Conservation (phyloP, 2,329 filamentous ascomycete species). For the Talaromyces sp. region DNA sequence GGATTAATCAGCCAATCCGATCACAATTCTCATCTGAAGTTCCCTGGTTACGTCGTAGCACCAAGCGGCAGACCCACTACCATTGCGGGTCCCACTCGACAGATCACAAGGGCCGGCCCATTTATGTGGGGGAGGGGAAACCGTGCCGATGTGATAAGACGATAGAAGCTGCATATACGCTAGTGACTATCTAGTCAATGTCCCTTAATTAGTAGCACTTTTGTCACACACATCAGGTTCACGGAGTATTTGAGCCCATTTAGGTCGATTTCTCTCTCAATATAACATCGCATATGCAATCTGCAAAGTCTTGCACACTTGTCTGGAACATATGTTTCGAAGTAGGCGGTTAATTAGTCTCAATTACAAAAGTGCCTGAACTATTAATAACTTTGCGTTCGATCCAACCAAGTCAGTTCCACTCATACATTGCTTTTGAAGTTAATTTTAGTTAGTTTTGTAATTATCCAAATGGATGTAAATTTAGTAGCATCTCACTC, state of each 20-base stretch:
- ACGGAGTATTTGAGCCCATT: too few species aligned
- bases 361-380: background rate
- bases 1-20: background rate
- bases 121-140: constrained; percentile 1
- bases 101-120: constrained; percentile 13
- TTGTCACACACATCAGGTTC: too few species aligned
- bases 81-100: background rate
- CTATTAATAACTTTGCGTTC: constrained; percentile 6
- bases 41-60: background rate
- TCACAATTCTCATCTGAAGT: background rate
- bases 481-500: too few species aligned
- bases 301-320: background rate
- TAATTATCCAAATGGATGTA: too few species aligned
- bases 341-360: background rate
- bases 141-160: constrained; percentile 8
- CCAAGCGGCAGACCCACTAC: constrained; percentile 8
- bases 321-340: background rate
- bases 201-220: constrained; percentile 12
- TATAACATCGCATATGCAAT: background rate
- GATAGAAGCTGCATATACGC: constrained; percentile 8
- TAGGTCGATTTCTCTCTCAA: too few species aligned
- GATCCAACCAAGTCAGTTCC: background rate
- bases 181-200: too few species aligned
- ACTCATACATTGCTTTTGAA: too few species aligned
- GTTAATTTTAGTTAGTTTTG: too few species aligned